Conservation (phyloP, 441 rosid genomes). For the Erysimum cheiri region DNA sequence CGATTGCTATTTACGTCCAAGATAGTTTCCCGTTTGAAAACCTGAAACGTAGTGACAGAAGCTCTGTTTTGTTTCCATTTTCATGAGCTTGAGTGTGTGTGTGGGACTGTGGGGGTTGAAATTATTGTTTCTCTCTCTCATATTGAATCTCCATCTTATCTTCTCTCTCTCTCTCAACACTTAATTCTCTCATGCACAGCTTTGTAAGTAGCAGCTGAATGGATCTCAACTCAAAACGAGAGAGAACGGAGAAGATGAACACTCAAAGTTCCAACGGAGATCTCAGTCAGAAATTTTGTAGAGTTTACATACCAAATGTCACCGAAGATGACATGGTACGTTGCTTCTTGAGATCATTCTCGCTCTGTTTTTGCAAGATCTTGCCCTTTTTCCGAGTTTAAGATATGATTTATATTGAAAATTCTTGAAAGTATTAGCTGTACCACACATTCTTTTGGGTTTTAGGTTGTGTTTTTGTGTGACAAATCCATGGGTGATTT, state of each 20-base stretch:
- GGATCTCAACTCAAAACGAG: not conserved
- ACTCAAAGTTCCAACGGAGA: not conserved
- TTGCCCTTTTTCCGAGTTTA: not conserved
- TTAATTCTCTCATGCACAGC: not conserved
- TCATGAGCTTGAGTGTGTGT: not conserved
- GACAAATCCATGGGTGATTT: not conserved
- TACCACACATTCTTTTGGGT: not conserved
- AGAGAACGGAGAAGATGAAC: not conserved
- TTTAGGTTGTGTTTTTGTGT: not conserved
- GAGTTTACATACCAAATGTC: not conserved
- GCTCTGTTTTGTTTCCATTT: constrained; percentile 19
- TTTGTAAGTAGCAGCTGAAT: not conserved
- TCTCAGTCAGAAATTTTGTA: not conserved
- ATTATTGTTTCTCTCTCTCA: not conserved
- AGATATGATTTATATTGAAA: too few relatives aligned
- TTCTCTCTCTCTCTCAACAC: not conserved
- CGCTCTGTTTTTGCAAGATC: constrained; percentile 1
- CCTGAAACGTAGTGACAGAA: not conserved
- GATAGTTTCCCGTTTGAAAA: constrained; percentile 1
- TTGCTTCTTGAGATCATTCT: not conserved
- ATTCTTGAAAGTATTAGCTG: not conserved
- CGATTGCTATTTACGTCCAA: not conserved
- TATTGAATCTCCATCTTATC: not conserved
- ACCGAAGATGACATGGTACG: not conserved
- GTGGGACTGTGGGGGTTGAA: not conserved